Percentiles rank a stretch among this genome's conserved stretches.
Evolutionary conservation across 805 yeast species (phyloP).

Genomic region (Ogataea populi-albae): DNA sequence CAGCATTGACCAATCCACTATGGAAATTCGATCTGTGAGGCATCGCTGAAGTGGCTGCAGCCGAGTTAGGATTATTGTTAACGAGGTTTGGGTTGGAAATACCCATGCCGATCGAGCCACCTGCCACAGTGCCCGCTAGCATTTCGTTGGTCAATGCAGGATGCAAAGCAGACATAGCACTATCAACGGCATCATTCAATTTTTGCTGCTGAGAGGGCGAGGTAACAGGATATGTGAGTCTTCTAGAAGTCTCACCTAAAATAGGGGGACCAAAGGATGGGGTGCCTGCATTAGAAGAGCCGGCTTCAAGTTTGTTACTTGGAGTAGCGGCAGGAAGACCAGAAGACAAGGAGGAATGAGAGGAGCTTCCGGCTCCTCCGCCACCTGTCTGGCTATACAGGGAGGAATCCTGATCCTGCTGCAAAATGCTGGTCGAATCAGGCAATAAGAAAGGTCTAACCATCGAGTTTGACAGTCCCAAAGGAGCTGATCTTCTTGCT

Average conservation of each 20-base stretch:
- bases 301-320: slow-evolving; percentile 8
- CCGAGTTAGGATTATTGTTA: background rate
- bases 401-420: slow-evolving; percentile 9
- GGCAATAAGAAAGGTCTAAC: slow-evolving; percentile 25
- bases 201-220: slow-evolving; percentile 18
- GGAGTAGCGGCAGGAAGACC: too few relatives aligned
- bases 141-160: slow-evolving; percentile 27
- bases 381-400: slow-evolving; percentile 1
- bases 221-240: slow-evolving; percentile 31
- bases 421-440: slow-evolving; percentile 11
- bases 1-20: slow-evolving; percentile 4
- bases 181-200: slow-evolving; percentile 8
- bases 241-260: slow-evolving; percentile 41
- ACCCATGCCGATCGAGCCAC: slow-evolving; percentile 31
- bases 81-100: slow-evolving; percentile 10
- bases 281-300: slow-evolving; percentile 6
- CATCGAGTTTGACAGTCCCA: slow-evolving; percentile 15
- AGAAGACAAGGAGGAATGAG: slow-evolving; percentile 5
- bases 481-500: slow-evolving; percentile 19
- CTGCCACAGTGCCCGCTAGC: slow-evolving; percentile 26
- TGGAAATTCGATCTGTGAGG: slow-evolving; percentile 1
- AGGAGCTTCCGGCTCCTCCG: slow-evolving; percentile 2
- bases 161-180: slow-evolving; percentile 23
- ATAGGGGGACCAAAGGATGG: slow-evolving; percentile 25
- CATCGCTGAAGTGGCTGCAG: too few relatives aligned